Evolutionary conservation across 306 rosid species (phyloP).

Genomic region (Parietaria judaica): DNA sequence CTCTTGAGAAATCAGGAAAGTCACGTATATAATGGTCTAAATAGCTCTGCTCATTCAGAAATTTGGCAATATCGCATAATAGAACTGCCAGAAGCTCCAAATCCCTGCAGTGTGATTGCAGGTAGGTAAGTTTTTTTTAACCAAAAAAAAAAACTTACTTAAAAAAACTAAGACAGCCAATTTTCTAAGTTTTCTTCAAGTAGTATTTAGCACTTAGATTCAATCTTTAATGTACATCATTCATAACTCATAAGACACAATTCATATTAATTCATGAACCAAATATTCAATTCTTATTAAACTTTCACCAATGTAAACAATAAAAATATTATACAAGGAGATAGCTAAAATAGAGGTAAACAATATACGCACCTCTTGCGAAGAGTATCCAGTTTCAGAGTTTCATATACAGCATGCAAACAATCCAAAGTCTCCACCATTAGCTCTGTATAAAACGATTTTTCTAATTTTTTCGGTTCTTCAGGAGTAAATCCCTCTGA

Average conservation of each 20-base stretch:
- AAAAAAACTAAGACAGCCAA: background rate
- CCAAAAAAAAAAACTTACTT: background rate
- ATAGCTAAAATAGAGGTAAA: conserved; percentile 9
- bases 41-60: conserved; percentile 62
- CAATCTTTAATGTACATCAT: background rate
- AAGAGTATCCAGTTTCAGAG: conserved; percentile 78
- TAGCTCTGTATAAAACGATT: conserved; percentile 47
- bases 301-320: background rate
- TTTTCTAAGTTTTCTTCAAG: too few species aligned
- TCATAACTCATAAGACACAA: conserved; percentile 1
- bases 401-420: conserved; percentile 92
- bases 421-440: conserved; percentile 63
- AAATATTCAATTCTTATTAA: background rate
- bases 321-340: background rate
- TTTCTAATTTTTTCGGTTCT: conserved; percentile 27
- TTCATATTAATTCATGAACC: too few species aligned
- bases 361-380: conserved; percentile 54
- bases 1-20: conserved; percentile 64
- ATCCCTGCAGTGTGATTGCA: conserved; percentile 52
- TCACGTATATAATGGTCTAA: conserved; percentile 85
- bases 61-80: conserved; percentile 61
- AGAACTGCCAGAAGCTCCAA: conserved; percentile 67
- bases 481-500: conserved; percentile 23
- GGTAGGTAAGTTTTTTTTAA: background rate
- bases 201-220: background rate